A percentile compares a stretch with the other conserved stretches of the same genome.
Evolutionary conservation across 495 filamentous ascomycete genomes (phyloP).

Genomic region (Corynascus novoguineensis): DNA sequence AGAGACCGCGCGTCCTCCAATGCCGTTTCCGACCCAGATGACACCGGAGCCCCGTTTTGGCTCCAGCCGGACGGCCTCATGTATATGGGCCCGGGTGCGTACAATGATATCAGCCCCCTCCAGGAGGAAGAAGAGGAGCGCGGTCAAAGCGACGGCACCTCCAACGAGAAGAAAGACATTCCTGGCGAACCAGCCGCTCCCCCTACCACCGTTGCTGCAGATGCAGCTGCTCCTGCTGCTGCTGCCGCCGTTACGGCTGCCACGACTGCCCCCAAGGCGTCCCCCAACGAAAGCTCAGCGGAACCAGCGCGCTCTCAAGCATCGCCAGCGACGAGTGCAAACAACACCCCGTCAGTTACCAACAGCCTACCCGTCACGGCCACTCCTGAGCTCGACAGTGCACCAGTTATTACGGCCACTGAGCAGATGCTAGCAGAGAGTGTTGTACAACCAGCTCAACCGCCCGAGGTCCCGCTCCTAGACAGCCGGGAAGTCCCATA

Average conservation of each 20-base stretch:
- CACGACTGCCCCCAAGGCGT: not conserved
- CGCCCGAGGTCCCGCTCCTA: conserved; percentile 15
- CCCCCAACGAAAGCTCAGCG: not conserved
- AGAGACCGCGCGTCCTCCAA: conserved; percentile 14
- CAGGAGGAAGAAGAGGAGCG: conserved; percentile 29
- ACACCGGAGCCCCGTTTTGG: conserved; percentile 26
- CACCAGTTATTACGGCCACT: not conserved
- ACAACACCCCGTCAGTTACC: conserved; percentile 19
- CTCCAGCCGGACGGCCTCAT: conserved; percentile 41
- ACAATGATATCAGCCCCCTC: conserved; percentile 34
- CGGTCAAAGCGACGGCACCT: not conserved
- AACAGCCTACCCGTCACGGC: conserved; percentile 18
- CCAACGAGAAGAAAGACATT: not conserved
- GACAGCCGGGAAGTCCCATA: conserved; percentile 16
- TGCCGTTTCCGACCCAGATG: conserved; percentile 16
- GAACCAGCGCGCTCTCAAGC: conserved; percentile 3
- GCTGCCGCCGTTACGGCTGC: not conserved
- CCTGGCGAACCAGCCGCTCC: not conserved
- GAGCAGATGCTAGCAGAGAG: not conserved
- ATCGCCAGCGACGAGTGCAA: conserved; percentile 21
- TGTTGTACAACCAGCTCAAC: not conserved
- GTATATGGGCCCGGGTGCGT: conserved; percentile 37
- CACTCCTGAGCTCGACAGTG: conserved; percentile 13
- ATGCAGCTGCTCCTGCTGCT: not conserved
- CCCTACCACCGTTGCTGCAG: not conserved